Evolutionary conservation across 768 basidiomycete genomes (phyloP), one percentile per base, ranked within the genome.

Genomic region (Gyrodon lividus): DNA sequence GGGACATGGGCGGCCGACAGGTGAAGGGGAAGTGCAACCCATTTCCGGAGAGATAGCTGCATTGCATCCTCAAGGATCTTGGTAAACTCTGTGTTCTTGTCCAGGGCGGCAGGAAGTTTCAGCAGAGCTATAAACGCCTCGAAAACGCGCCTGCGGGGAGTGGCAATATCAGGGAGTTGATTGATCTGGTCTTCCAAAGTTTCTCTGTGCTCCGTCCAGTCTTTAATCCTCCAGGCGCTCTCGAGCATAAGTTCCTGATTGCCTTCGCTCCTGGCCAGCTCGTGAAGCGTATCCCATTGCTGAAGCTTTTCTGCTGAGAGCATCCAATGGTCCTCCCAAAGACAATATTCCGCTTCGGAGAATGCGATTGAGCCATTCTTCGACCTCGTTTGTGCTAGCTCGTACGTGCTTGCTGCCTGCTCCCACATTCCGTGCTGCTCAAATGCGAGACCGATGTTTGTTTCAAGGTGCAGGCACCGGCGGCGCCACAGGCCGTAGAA

Each of bases 271-370:
- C 85, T 84, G 1, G 92, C 93, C 17, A 99, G 81, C 46, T 99
- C 97, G 56, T 89, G 83, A 4, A 99, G 78, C 19, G 89, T 82
- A 52, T 99, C 97, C 97, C 97, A 99, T 55, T 97, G 90, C 65
- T 98, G 97, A 16, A 99, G 75, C 69, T 99, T 99, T 72, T 96
- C 92, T 0, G 93, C 87, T 1, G 94, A 81, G 7, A 95, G 73
- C 52, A 99, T 89, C 96, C 97, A 99, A 67, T 99, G 97, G 66
- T 99, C 97, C 62, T 99, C 97, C 97, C 97, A 99, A 17, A 99
- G 75, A 61, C 90, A 93, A 67, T 95, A 98, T 68, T 99, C 97
- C 2, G 88, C 78, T 68, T 99, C 97, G 12, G 89, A 87, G 73
- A 95, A 98, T 1, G 94, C 85, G 47, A 97, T 83, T 6, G 80